Evolutionary conservation across 306 rosid species (phyloP).

Genomic region (Inga laurina): DNA sequence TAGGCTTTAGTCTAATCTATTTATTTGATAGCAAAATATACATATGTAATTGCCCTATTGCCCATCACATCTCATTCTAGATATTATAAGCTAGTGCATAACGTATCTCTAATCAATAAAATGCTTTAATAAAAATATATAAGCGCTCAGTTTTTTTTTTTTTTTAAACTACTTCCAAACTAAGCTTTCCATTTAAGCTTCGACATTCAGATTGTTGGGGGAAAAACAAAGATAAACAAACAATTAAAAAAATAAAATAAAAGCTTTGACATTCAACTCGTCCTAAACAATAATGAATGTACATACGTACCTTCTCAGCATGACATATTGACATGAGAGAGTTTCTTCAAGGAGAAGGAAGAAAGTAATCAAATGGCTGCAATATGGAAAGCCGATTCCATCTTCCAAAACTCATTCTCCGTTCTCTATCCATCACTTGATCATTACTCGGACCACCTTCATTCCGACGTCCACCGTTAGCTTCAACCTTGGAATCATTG

Average conservation of each 20-base stretch:
- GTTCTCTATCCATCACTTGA: conserved; percentile 40
- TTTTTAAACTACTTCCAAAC: background rate
- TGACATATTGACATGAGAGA: background rate
- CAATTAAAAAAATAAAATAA: too few species aligned
- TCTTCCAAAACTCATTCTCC: conserved; percentile 54
- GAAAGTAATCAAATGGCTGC: conserved; percentile 61
- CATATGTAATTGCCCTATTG: too few species aligned
- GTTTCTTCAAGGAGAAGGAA: conserved; percentile 49
- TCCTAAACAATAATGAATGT: background rate
- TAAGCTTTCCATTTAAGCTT: background rate
- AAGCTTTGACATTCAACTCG: background rate
- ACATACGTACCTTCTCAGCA: background rate
- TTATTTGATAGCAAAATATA: too few species aligned
- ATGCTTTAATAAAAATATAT: background rate
- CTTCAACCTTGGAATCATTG: conserved; percentile 45
- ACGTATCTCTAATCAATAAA: background rate
- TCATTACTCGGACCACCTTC: conserved; percentile 29
- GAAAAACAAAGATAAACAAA: too few species aligned
- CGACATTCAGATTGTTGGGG: background rate
- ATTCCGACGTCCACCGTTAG: conserved; percentile 21
- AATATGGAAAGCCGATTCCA: conserved; percentile 62
- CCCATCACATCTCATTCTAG: too few species aligned
- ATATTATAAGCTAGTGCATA: background rate
- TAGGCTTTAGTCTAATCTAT: too few species aligned
- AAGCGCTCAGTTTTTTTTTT: background rate